These are phyloP conservation scores for Solanum rostratum DNA, from an alignment of 257 asterid genomes.

Conservation along the genomic window DNA sequence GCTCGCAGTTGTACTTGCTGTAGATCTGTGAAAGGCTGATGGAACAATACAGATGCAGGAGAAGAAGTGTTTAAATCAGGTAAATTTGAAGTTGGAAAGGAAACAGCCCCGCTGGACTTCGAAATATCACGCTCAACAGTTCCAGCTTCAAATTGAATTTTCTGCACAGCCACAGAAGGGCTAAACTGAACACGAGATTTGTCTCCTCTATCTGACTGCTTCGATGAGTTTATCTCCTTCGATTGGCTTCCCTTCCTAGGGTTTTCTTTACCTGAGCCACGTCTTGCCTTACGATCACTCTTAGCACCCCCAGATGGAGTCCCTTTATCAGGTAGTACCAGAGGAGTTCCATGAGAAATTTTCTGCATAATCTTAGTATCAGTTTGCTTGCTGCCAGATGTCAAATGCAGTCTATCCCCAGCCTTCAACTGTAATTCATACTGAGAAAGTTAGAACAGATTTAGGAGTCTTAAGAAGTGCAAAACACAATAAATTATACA, in stretches of 20 bases:
- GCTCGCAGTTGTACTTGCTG: constrained; percentile 98
- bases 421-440: constrained; percentile 28
- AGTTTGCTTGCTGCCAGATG: constrained; percentile 31
- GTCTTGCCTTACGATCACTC: constrained; percentile 63
- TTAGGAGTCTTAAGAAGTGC: not conserved
- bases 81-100: constrained; percentile 51
- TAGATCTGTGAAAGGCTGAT: constrained; percentile 86
- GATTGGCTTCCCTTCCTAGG: constrained; percentile 41
- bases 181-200: constrained; percentile 29
- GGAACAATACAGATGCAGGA: constrained; percentile 47
- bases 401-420: constrained; percentile 37
- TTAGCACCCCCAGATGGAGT: constrained; percentile 30
- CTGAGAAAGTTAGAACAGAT: not conserved
- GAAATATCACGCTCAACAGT: constrained; percentile 15
- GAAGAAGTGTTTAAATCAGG: constrained; percentile 81
- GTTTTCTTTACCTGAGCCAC: constrained; percentile 58
- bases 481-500: not conserved
- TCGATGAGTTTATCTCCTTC: constrained; percentile 38
- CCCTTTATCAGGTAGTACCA: constrained; percentile 24
- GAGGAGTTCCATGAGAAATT: constrained; percentile 31
- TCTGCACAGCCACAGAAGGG: constrained; percentile 38
- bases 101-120: constrained; percentile 34
- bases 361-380: constrained; percentile 28
- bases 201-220: constrained; percentile 41
- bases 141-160: constrained; percentile 37